Conservation (phyloP, 2,329 filamentous ascomycete species). For the Cordyceps javanica region DNA sequence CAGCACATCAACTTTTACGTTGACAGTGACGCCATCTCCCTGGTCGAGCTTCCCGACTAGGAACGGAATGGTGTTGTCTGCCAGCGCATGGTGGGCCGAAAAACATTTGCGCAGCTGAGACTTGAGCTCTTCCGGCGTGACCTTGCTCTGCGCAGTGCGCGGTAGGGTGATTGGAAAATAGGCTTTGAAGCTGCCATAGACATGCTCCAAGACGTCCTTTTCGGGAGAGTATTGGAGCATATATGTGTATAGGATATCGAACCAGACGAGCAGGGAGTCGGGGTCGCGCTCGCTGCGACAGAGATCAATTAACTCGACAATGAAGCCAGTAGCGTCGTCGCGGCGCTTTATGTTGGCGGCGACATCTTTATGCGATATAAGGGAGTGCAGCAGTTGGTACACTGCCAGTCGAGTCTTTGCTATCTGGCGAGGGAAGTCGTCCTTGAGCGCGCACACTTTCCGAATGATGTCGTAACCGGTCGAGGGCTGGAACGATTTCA, state of each 20-base stretch:
- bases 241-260: constrained; percentile 41
- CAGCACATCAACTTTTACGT: constrained; percentile 54
- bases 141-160: constrained; percentile 42
- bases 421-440: constrained; percentile 51
- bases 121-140: constrained; percentile 54
- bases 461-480: constrained; percentile 43
- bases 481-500: constrained; percentile 45
- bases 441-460: constrained; percentile 43
- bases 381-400: constrained; percentile 40
- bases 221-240: constrained; percentile 40
- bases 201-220: constrained; percentile 39
- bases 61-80: constrained; percentile 44
- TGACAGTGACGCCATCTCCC: constrained; percentile 50
- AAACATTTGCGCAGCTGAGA: constrained; percentile 47
- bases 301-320: constrained; percentile 42
- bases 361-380: constrained; percentile 39
- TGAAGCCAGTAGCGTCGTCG: constrained; percentile 40
- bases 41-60: constrained; percentile 53
- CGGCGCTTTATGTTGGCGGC: constrained; percentile 38
- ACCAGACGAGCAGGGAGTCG: constrained; percentile 51
- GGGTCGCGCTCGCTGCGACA: constrained; percentile 52
- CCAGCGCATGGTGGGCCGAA: constrained; percentile 40
- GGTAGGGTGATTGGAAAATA: constrained; percentile 56
- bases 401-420: constrained; percentile 46
- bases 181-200: constrained; percentile 51